Conservation (phyloP, 352 stramenopile species). For the Pseudoperonospora humuli region DNA sequence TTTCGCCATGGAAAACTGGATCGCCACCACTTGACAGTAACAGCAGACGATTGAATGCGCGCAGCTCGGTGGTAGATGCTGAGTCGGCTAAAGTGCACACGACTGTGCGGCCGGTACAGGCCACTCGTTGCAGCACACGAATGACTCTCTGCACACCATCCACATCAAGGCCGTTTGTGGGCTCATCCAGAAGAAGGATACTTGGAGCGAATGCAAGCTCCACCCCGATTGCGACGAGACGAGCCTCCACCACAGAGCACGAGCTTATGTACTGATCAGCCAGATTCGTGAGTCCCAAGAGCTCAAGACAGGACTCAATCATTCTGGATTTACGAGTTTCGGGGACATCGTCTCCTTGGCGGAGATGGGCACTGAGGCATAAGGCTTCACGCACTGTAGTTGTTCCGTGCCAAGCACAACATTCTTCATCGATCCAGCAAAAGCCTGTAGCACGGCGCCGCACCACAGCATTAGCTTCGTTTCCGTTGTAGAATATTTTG, state of each 20-base stretch:
- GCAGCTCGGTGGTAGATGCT: conserved; percentile 3
- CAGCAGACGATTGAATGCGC: conserved; percentile 16
- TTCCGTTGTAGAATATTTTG: conserved; percentile 17
- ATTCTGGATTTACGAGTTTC: conserved; percentile 8
- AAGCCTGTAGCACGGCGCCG: conserved; percentile 15
- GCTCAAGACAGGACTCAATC: conserved; percentile 15
- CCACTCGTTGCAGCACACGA: conserved; percentile 15
- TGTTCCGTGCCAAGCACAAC: conserved; percentile 11
- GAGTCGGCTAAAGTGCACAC: conserved; percentile 16
- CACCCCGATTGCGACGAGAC: conserved; percentile 21
- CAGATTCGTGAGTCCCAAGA: conserved; percentile 16
- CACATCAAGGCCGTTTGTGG: conserved; percentile 14
- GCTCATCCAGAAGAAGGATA: conserved; percentile 19
- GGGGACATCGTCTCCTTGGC: conserved; percentile 4
- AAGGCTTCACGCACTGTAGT: conserved; percentile 22
- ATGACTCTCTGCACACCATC: conserved; percentile 12
- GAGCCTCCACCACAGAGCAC: conserved; percentile 11
- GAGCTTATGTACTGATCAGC: conserved; percentile 9
- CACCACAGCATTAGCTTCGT: conserved; percentile 11
- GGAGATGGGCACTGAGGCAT: conserved; percentile 13
- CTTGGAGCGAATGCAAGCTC: conserved; percentile 18
- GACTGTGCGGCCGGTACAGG: conserved; percentile 16
- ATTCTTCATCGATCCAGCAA: conserved; percentile 18
- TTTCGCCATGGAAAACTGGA: conserved; percentile 19
- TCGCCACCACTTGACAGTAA: conserved; percentile 19